A percentile compares a stretch with the other conserved stretches of the same genome.
phyloP scores from a whole-genome alignment of 2,329 filamentous ascomycete species.

The Penicillium corylophilum region DNA sequence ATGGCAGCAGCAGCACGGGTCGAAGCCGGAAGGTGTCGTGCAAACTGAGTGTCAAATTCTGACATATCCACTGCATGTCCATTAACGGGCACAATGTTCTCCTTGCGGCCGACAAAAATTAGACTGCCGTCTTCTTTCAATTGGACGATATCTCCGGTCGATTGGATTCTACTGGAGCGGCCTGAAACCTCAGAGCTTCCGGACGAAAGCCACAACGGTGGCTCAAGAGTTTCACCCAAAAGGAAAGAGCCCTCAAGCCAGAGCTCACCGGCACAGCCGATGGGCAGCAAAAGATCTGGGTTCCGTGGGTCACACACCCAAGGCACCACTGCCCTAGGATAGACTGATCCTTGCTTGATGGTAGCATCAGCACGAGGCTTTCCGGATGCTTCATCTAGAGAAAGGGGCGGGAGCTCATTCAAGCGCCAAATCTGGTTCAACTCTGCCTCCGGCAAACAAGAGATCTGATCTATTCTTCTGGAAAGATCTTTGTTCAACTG shows the following conservation, averaged over 20 bases:
- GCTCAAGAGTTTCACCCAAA: slow-evolving; percentile 21
- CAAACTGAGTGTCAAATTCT: slow-evolving; percentile 43
- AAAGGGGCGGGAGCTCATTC: slow-evolving; percentile 40
- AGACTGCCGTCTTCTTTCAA: slow-evolving; percentile 29
- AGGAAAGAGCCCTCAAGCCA: slow-evolving; percentile 44
- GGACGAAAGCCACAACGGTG: slow-evolving; percentile 29
- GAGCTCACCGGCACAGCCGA: slow-evolving; percentile 40
- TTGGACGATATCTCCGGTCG: slow-evolving; percentile 35
- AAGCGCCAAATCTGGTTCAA: slow-evolving; percentile 45
- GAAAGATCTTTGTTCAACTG: slow-evolving; percentile 28
- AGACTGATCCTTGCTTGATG: slow-evolving; percentile 27
- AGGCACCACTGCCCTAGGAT: slow-evolving; percentile 33
- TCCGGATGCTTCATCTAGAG: slow-evolving; percentile 29
- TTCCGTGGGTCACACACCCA: slow-evolving; percentile 36
- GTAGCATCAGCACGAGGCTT: slow-evolving; percentile 21
- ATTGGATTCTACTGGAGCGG: slow-evolving; percentile 29
- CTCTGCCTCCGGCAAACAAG: slow-evolving; percentile 38
- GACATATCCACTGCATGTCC: slow-evolving; percentile 43
- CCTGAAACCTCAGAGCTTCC: slow-evolving; percentile 35
- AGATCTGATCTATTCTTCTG: slow-evolving; percentile 34
- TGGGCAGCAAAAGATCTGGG: slow-evolving; percentile 38
- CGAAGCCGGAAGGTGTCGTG: slow-evolving; percentile 33
- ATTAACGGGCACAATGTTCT: slow-evolving; percentile 32
- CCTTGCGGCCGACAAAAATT: slow-evolving; percentile 35
- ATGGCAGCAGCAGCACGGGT: slow-evolving; percentile 32